Evolutionary conservation across 345 rosid species (phyloP).

Genomic region (Moricandia moricandioides): DNA sequence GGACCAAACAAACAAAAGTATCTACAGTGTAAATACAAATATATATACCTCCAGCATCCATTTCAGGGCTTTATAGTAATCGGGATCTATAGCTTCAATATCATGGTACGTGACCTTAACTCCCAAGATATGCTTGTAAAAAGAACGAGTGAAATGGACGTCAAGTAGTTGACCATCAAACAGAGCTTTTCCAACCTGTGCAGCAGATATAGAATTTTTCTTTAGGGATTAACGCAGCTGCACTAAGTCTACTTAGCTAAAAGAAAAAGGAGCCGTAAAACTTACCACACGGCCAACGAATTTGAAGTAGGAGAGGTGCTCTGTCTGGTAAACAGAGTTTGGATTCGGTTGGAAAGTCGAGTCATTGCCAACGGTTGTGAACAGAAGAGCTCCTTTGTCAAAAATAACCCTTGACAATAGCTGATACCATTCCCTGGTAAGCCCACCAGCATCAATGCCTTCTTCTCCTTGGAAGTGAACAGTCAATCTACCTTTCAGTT

Average conservation of each 20-base stretch:
- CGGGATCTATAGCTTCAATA: constrained; percentile 97
- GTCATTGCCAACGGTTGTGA: constrained; percentile 96
- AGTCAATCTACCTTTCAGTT: constrained; percentile 89
- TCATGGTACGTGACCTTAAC: constrained; percentile 90
- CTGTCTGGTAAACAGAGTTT: constrained; percentile 93
- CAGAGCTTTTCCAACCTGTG: constrained; percentile 91
- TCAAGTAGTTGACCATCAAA: constrained; percentile 94
- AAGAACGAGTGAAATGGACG: constrained; percentile 96
- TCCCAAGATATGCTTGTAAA: constrained; percentile 94
- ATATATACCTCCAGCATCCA: constrained; percentile 95
- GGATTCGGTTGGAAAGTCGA: constrained; percentile 98
- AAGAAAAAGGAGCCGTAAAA: constrained; percentile 3
- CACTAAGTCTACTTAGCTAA: not conserved
- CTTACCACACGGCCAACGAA: constrained; percentile 97
- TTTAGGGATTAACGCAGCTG: constrained; percentile 13
- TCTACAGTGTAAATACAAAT: not conserved
- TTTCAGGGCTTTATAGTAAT: constrained; percentile 77
- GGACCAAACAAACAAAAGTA: not conserved
- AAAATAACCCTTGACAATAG: constrained; percentile 89
- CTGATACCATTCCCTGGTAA: constrained; percentile 99
- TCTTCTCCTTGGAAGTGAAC: constrained; percentile 98
- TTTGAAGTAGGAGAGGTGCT: constrained; percentile 97
- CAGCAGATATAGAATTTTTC: not conserved
- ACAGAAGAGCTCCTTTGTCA: constrained; percentile 91
- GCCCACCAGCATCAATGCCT: constrained; percentile 99